Conservation (phyloP, 768 basidiomycete species). For the Mycena vulgaris region DNA sequence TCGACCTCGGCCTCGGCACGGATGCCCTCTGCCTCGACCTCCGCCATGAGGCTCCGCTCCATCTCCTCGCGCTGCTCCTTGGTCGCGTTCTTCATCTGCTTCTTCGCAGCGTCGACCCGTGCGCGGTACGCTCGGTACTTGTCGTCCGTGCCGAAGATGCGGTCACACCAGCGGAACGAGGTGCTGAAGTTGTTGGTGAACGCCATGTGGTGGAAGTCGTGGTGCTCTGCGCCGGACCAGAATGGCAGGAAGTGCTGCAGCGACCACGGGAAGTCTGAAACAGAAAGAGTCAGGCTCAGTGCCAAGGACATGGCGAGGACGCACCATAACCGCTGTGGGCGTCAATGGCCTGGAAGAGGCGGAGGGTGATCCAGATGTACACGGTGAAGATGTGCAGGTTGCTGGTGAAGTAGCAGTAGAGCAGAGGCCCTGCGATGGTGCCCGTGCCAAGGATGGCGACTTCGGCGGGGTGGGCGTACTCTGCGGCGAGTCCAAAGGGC, state of each 20-base stretch:
- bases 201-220: slow-evolving; percentile 98
- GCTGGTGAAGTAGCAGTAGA: slow-evolving; percentile 83
- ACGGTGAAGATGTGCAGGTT: slow-evolving; percentile 94
- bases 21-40: slow-evolving; percentile 83
- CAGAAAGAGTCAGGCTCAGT: neutral
- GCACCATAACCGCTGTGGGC: slow-evolving; percentile 96
- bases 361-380: slow-evolving; percentile 93
- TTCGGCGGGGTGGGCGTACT: slow-evolving; percentile 98
- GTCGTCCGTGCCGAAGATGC: slow-evolving; percentile 89
- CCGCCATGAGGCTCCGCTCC: slow-evolving; percentile 74
- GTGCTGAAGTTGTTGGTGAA: slow-evolving; percentile 96
- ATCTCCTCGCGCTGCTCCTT: slow-evolving; percentile 67
- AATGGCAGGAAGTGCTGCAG: slow-evolving; percentile 93
- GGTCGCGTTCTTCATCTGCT: slow-evolving; percentile 65
- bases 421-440: slow-evolving; percentile 89
- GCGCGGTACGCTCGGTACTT: slow-evolving; percentile 89
- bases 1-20: slow-evolving; percentile 75
- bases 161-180: slow-evolving; percentile 95
- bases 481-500: slow-evolving; percentile 97
- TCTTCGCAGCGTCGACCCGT: slow-evolving; percentile 75
- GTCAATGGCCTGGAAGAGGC: slow-evolving; percentile 97
- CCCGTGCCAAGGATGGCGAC: slow-evolving; percentile 95
- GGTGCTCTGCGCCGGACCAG: slow-evolving; percentile 98
- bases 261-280: slow-evolving; percentile 96
- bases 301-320: slow-evolving; percentile 41